Evolutionary conservation across 768 basidiomycete genomes (phyloP).

Genomic region (Grammothele lineata): DNA sequence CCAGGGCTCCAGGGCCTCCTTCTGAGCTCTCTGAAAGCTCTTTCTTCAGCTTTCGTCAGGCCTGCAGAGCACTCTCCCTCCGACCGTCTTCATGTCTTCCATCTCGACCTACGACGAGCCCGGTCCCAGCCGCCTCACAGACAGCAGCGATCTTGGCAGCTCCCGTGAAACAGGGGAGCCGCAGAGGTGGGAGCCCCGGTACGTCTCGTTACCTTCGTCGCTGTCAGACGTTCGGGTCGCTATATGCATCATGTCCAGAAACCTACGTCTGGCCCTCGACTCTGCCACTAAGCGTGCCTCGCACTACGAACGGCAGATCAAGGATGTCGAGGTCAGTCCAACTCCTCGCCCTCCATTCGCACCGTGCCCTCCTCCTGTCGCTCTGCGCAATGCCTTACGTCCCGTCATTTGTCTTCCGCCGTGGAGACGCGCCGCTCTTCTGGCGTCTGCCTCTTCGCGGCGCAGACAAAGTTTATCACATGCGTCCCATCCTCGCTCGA

Average conservation of each 20-base stretch:
- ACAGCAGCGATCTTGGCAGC: conserved; percentile 9
- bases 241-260: neutral
- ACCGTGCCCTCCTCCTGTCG: neutral
- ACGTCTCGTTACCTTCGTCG: neutral
- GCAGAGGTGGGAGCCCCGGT: conserved; percentile 14
- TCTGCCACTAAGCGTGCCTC: conserved; percentile 15
- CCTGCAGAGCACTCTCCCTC: too few species aligned
- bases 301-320: conserved; percentile 21
- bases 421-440: neutral
- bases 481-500: neutral
- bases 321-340: conserved; percentile 21
- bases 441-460: neutral
- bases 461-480: conserved; percentile 9
- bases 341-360: neutral
- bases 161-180: conserved; percentile 8
- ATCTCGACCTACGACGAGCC: conserved; percentile 4
- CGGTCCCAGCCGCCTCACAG: conserved; percentile 1
- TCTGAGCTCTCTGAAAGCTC: too few species aligned
- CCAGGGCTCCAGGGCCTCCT: too few species aligned
- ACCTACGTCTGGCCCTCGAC: conserved; percentile 14
- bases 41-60: too few species aligned
- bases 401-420: neutral
- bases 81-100: conserved; percentile 7
- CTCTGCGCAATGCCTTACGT: neutral
- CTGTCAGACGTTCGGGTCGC: too few species aligned